Base-by-base conservation (phyloP, 768 basidiomycete species). In the Porphyrellus cyaneotinctus region DNA sequence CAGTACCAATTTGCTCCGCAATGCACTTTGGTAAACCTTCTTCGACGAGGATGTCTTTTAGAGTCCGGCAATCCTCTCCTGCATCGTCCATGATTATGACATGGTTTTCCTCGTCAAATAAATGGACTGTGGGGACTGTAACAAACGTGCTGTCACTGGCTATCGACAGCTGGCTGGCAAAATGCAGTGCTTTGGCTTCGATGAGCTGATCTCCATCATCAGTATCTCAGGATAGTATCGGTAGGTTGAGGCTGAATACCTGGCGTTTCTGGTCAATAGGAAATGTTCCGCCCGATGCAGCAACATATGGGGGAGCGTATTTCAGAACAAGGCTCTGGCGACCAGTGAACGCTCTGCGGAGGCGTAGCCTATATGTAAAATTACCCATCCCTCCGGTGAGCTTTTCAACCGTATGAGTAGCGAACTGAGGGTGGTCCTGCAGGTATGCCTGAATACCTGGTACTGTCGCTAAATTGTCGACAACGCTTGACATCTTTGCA, bases 31-130 rank as follows among this genome's bases (percentile, higher is more conserved):
- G 62, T 3, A 66, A 43, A 1, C 71, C 55, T 31, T 73, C 72
- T 30, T 70, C 64, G 30, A 74, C 63, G 52, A 79, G 60, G 8
- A 74, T 52, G 10, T 71, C 61, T 57, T 81, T 81, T 43, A 81
- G 64, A 4, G 67, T 76, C 37, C 37, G 52, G 18, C 50, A 41
- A 4, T 64, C 56, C 30, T 61, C 63, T 4, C 85, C 85, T 47
- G 73, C 75, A 52, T 87, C 85, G 41, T 84, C 80, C 75, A 87
- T 84, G 61, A 87, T 75, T 35, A 87, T 73, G 14, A 76, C 78
- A 54, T 78, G 71, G 11, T 63, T 71, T 23, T 67, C 69, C 36
- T 74, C 63, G 58, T 87, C 84, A 60, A 79, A 77, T 31, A 72
- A 64, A 59, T 78, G 69, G 15, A 86, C 69, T 7, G 52, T 62